Evolutionary conservation across 441 rosid species (phyloP).

Genomic region (Raphanus hybrid): DNA sequence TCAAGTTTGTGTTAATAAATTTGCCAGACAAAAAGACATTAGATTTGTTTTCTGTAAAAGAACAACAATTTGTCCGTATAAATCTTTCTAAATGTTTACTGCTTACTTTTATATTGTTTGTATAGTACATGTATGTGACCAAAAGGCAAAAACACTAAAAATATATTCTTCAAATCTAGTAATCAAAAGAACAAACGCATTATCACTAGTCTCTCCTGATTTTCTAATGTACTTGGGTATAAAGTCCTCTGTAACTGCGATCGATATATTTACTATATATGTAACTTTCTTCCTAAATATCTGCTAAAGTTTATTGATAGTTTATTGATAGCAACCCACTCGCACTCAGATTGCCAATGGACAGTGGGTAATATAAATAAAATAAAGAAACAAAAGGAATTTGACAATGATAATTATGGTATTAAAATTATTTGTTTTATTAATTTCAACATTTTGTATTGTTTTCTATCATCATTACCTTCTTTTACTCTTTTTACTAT

Average conservation of each 20-base stretch:
- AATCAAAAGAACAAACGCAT: background rate
- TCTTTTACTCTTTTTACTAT: too few relatives aligned
- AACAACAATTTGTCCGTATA: background rate
- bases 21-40: background rate
- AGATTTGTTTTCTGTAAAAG: background rate
- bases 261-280: background rate
- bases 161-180: background rate
- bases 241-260: background rate
- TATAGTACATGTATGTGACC: background rate
- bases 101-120: background rate
- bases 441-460: too few relatives aligned
- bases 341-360: background rate
- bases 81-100: background rate
- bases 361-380: background rate
- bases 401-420: background rate
- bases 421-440: background rate
- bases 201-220: background rate
- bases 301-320: background rate
- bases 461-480: too few relatives aligned
- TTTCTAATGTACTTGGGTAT: background rate
- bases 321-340: constrained; percentile 24
- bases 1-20: background rate
- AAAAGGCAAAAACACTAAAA: background rate
- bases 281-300: background rate
- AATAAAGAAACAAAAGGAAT: background rate